Conservation (phyloP, 208 protist species). For the Acanthamoeba lenticulata region DNA sequence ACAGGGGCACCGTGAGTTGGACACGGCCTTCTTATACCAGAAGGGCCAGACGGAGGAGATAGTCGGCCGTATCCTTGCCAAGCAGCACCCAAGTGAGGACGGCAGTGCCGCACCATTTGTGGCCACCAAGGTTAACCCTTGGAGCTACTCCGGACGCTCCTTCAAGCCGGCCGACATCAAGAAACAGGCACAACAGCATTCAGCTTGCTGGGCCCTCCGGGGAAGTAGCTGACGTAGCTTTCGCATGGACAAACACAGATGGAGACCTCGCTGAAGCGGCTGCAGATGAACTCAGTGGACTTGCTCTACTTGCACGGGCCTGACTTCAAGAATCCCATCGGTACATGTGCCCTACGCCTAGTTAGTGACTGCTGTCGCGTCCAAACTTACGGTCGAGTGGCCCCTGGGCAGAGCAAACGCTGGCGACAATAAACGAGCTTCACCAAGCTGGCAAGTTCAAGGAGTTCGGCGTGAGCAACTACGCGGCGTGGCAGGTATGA, state of each 20-base stretch:
- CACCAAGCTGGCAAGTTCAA: conserved; percentile 54
- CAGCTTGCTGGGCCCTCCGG: not conserved
- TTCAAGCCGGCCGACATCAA: not conserved
- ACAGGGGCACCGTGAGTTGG: not conserved
- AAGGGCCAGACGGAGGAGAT: conserved; percentile 40
- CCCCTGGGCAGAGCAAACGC: conserved; percentile 33
- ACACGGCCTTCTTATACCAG: conserved; percentile 58
- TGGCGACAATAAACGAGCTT: conserved; percentile 29
- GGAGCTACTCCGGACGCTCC: not conserved
- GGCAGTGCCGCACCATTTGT: not conserved
- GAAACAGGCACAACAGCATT: conserved; percentile 25
- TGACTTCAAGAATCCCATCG: conserved; percentile 45
- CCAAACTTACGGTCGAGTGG: not conserved
- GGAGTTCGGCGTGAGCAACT: conserved; percentile 63
- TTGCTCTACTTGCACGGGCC: conserved; percentile 43
- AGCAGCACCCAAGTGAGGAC: not conserved
- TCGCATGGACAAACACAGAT: no score
- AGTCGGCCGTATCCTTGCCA: conserved; percentile 8
- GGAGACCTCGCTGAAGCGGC: not conserved
- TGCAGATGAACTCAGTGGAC: conserved; percentile 5
- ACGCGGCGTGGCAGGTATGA: conserved; percentile 25
- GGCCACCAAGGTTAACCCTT: conserved; percentile 59
- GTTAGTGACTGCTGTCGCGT: no score
- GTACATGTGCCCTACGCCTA: not conserved
- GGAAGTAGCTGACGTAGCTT: not conserved